phyloP scores from a whole-genome alignment of 139 green algal species.

The Coccomyxa sp. region DNA sequence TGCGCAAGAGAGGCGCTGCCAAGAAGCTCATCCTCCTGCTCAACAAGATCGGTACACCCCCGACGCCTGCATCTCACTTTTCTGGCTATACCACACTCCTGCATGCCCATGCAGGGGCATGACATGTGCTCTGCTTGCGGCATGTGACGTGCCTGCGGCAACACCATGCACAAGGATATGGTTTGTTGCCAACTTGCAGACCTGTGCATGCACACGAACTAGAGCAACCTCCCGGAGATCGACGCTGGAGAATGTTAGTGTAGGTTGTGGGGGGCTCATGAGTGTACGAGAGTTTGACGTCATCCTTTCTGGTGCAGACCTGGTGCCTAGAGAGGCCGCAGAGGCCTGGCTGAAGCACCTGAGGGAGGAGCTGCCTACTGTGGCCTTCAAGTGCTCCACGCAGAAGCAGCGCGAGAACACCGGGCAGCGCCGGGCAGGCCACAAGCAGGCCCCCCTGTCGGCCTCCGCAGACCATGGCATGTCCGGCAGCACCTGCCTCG shows the following conservation, averaged over 20 bases:
- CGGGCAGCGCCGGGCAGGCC: slow-evolving; percentile 28
- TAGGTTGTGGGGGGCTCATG: too few species aligned
- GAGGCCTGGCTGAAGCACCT: slow-evolving; percentile 94
- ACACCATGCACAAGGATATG: too few species aligned
- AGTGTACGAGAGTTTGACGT: too few species aligned
- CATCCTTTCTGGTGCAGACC: too few species aligned
- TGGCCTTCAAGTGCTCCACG: slow-evolving; percentile 97
- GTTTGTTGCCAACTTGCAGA: too few species aligned
- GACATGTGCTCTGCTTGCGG: not conserved
- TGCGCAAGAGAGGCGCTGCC: slow-evolving; percentile 66
- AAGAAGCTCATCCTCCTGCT: slow-evolving; percentile 96
- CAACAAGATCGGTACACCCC: slow-evolving; percentile 91
- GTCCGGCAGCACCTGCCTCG: slow-evolving; percentile 34
- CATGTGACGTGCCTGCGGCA: not conserved
- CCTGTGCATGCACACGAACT: too few species aligned
- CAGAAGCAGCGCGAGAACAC: slow-evolving; percentile 67
- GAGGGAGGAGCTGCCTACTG: slow-evolving; percentile 86
- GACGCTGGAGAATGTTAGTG: too few species aligned
- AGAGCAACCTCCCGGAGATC: too few species aligned
- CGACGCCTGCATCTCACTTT: too few species aligned
- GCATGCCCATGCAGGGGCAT: too few species aligned
- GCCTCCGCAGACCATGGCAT: slow-evolving; percentile 15
- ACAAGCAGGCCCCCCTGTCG: not conserved
- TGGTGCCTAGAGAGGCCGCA: slow-evolving; percentile 85
- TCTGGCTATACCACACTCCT: too few species aligned